Base-by-base conservation (phyloP, 805 yeast genomes). In the Jamesozyma piceae region DNA sequence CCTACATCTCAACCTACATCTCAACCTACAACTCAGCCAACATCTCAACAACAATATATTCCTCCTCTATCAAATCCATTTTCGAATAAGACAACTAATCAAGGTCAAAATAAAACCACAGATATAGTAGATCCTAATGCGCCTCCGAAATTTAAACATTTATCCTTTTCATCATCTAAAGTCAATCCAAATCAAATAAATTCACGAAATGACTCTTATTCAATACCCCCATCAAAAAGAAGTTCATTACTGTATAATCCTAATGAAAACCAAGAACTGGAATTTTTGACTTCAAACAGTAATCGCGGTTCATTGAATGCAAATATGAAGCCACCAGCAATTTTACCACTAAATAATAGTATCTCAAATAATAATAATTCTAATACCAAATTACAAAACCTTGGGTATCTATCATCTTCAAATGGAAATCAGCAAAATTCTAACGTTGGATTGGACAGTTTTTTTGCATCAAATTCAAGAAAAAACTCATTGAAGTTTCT, bases 71-170 rank as follows among this genome's bases (percentile, higher is more conserved):
- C 34, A 1, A 38, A 37, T 24, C 41, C 18, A 20, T 43, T 52
- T 3, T 41, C 50, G 11, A 60, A 75, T 48, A 58, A 76, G n/a
- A n/a, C n/a, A n/a, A n/a, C n/a, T n/a, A n/a, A n/a, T n/a, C n/a
- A n/a, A n/a, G n/a, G n/a, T n/a, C n/a, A n/a, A n/a, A n/a, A n/a
- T n/a, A n/a, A n/a, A 38, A 73, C 70, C n/a, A 66, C 74, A 38
- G 77, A 74, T 49, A 75, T 71, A 40, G 46, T 72, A 39, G 78
- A 73, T 42, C 72, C 75, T 1, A 73, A 72, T 48, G 61, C 66
- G 39, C 66, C 73, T 3, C 56, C 61, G 3, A 58, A 62, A 37
- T 52, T 63, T 36, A 57, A 55, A 39, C 53, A 53, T 1, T 55
- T 58, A 4, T 46, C 54, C 8, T 51, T 52, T 30, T 44, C 53